Percentiles rank a stretch among this genome's conserved stretches.
These are phyloP conservation scores for Oldenlandia corymbosa DNA, from an alignment of 257 asterid genomes.

Conservation along the genomic window DNA sequence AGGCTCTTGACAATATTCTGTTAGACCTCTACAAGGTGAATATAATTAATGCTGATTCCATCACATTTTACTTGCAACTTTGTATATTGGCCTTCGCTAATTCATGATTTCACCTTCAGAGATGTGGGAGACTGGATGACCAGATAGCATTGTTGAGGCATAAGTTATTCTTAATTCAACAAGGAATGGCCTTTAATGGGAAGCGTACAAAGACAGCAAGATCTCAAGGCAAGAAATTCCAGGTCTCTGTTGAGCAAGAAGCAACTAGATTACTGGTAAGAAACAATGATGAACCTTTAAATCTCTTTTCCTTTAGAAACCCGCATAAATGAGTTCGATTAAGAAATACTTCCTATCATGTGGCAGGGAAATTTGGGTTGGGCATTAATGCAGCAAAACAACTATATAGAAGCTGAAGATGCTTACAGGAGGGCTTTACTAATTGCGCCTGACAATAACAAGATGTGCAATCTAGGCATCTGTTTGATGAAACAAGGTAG, in stretches of 20 bases:
- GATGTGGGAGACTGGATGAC: slow-evolving; percentile 96
- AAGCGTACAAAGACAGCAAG: slow-evolving; percentile 92
- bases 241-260: slow-evolving; percentile 96
- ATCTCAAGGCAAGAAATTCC: slow-evolving; percentile 95
- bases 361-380: slow-evolving; percentile 92
- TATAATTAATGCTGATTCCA: not conserved
- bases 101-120: slow-evolving; percentile 30
- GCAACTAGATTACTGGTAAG: slow-evolving; percentile 87
- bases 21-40: slow-evolving; percentile 83
- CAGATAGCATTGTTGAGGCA: slow-evolving; percentile 62
- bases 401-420: slow-evolving; percentile 82
- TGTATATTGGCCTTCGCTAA: not conserved
- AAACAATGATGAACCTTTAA: not conserved
- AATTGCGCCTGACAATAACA: slow-evolving; percentile 89
- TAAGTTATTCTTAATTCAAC: slow-evolving; percentile 71
- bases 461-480: slow-evolving; percentile 92
- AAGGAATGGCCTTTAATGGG: slow-evolving; percentile 96
- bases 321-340: not conserved
- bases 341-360: not conserved
- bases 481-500: slow-evolving; percentile 96
- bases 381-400: slow-evolving; percentile 97
- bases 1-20: slow-evolving; percentile 86
- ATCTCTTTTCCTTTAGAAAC: not conserved
- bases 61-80: too few relatives aligned
- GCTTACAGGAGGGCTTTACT: slow-evolving; percentile 73